phyloP scores from a whole-genome alignment of 148 eudicot species.

The Amaranthus palmeri region DNA sequence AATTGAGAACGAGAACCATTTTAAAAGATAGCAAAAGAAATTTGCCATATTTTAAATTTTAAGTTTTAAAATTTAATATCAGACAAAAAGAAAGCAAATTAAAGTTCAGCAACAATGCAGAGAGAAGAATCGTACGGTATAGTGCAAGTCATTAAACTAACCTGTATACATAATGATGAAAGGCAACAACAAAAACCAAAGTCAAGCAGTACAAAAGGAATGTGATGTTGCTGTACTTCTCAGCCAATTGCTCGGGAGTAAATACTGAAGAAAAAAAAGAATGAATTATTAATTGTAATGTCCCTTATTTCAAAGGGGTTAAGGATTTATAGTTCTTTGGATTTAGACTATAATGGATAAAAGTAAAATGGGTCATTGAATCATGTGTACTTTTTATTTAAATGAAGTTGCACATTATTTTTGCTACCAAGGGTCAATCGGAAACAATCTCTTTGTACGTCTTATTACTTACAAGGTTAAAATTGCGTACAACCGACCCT shows the following conservation, averaged over 20 bases:
- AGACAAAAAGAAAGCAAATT: not conserved
- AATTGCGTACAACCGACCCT: too few relatives aligned
- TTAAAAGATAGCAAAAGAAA: not conserved
- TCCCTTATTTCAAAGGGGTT: too few relatives aligned
- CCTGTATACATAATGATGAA: slow-evolving; percentile 88
- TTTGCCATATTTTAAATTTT: not conserved
- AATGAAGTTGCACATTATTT: too few relatives aligned
- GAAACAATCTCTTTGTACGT: too few relatives aligned
- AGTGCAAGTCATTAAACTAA: slow-evolving; percentile 24
- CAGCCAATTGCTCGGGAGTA: slow-evolving; percentile 85
- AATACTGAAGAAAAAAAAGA: slow-evolving; percentile 55
- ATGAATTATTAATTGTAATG: not conserved
- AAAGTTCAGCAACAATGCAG: not conserved
- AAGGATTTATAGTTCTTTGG: too few relatives aligned
- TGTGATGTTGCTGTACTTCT: slow-evolving; percentile 76
- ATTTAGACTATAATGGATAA: too few relatives aligned
- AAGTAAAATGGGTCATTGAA: too few relatives aligned
- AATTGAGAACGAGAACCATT: slow-evolving; percentile 10
- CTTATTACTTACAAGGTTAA: too few relatives aligned
- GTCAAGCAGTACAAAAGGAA: slow-evolving; percentile 79
- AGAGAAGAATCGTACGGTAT: not conserved
- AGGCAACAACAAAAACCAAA: slow-evolving; percentile 60
- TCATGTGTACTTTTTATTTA: too few relatives aligned
- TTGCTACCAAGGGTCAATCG: too few relatives aligned
- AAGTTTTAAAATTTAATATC: not conserved